Conservation (phyloP, 768 basidiomycete genomes). For the Trametes elegans region DNA sequence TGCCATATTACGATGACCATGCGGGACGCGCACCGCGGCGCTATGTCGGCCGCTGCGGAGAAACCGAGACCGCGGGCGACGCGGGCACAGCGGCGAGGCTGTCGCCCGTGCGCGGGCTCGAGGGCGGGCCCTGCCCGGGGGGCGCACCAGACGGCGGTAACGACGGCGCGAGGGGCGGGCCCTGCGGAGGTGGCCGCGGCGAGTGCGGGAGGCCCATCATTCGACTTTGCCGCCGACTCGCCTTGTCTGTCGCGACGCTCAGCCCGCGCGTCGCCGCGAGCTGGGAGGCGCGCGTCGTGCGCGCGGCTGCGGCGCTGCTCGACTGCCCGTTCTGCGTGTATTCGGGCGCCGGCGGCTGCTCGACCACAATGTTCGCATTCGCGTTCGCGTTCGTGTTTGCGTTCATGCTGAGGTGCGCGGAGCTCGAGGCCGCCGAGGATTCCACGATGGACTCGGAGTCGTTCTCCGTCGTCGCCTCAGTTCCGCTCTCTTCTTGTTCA, state of each 20-base stretch:
- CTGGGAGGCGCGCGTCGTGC: slow-evolving; percentile 51
- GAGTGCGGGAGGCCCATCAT: slow-evolving; percentile 61
- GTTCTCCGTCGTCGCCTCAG: slow-evolving; percentile 43
- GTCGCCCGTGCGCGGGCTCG: slow-evolving; percentile 5
- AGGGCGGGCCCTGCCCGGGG: not conserved
- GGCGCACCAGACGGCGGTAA: not conserved
- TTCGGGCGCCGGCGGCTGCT: slow-evolving; percentile 21
- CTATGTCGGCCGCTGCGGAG: slow-evolving; percentile 21
- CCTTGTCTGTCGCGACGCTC: slow-evolving; percentile 58
- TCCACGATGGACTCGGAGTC: slow-evolving; percentile 25
- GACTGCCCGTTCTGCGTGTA: slow-evolving; percentile 32
- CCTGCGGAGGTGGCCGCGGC: slow-evolving; percentile 26
- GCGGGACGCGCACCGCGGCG: not conserved
- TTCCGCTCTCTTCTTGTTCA: slow-evolving; percentile 70
- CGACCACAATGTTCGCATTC: slow-evolving; percentile 7
- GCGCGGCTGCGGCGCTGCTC: not conserved
- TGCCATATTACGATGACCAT: too few species aligned
- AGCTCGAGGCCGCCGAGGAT: slow-evolving; percentile 26
- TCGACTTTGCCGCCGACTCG: slow-evolving; percentile 57
- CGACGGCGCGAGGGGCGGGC: slow-evolving; percentile 3
- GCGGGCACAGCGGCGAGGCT: slow-evolving; percentile 28
- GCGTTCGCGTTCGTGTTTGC: too few species aligned
- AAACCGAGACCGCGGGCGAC: slow-evolving; percentile 21
- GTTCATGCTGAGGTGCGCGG: too few species aligned
- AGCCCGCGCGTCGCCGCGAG: slow-evolving; percentile 70